These are phyloP conservation scores for Carpinus fangiana DNA, from an alignment of 306 rosid genomes.

Conservation along the genomic window DNA sequence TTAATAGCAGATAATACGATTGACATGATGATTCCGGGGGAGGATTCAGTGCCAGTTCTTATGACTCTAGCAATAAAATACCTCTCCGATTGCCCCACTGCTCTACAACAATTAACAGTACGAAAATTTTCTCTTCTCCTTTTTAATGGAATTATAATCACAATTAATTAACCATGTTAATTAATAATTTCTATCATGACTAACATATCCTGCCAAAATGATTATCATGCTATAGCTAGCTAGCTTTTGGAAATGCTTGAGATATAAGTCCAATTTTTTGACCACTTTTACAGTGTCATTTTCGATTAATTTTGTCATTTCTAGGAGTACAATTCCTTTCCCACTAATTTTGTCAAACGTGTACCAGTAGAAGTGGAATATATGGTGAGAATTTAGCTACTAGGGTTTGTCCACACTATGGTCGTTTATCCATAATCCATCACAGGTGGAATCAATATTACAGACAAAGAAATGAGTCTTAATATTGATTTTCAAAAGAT, in stretches of 20 bases:
- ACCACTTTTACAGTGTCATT: slow-evolving; percentile 36
- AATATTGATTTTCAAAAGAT: not conserved
- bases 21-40: slow-evolving; percentile 99
- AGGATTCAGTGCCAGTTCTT: slow-evolving; percentile 94
- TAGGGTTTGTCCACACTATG: slow-evolving; percentile 18
- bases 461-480: not conserved
- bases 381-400: not conserved
- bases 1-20: slow-evolving; percentile 90
- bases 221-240: not conserved
- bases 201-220: not conserved
- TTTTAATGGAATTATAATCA: not conserved
- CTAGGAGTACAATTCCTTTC: slow-evolving; percentile 10
- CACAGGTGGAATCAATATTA: not conserved
- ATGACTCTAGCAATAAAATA: slow-evolving; percentile 82
- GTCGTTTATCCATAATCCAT: not conserved
- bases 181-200: too few relatives aligned
- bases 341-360: slow-evolving; percentile 22
- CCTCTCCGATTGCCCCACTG: slow-evolving; percentile 80
- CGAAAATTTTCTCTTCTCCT: slow-evolving; percentile 6
- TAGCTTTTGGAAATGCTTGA: slow-evolving; percentile 33
- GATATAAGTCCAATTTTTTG: slow-evolving; percentile 27
- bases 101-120: slow-evolving; percentile 82
- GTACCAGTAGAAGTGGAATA: slow-evolving; percentile 14
- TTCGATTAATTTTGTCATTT: slow-evolving; percentile 25
- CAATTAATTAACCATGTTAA: too few relatives aligned